phyloP scores from a whole-genome alignment of 768 basidiomycete species.

The Amanita thiersii region DNA sequence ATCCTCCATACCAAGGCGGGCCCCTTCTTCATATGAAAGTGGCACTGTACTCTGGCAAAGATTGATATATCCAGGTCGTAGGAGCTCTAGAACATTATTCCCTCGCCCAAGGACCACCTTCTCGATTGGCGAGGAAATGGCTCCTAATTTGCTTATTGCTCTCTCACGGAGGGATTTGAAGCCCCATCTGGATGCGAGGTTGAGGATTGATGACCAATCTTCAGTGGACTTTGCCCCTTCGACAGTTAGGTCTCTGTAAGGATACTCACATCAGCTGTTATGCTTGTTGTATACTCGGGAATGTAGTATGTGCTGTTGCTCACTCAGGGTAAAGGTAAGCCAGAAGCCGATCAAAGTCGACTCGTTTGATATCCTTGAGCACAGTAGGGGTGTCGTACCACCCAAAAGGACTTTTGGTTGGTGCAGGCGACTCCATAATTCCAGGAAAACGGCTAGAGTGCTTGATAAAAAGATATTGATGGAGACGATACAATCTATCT shows the following conservation, averaged over 20 bases:
- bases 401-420: too few relatives aligned
- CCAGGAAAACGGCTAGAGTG: too few relatives aligned
- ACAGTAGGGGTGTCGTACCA: background rate
- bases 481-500: too few relatives aligned
- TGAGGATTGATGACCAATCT: conserved; percentile 6
- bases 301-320: too few relatives aligned
- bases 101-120: conserved; percentile 3
- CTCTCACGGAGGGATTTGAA: background rate
- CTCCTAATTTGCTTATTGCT: background rate
- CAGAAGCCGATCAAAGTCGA: conserved; percentile 5
- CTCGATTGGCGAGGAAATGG: conserved; percentile 3
- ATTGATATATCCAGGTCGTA: background rate
- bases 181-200: conserved; percentile 5
- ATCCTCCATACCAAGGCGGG: background rate
- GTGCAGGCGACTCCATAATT: background rate
- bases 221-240: conserved; percentile 1
- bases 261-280: background rate
- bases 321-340: conserved; percentile 3
- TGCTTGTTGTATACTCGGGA: background rate
- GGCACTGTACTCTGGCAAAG: conserved; percentile 4
- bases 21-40: conserved; percentile 4
- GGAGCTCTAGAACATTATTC: conserved; percentile 1
- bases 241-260: background rate
- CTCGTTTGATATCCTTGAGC: background rate
- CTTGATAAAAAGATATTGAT: too few relatives aligned